These are phyloP conservation scores for Xylariomycetidae sp. DNA, from an alignment of 2,329 filamentous ascomycete species.

Conservation along the genomic window DNA sequence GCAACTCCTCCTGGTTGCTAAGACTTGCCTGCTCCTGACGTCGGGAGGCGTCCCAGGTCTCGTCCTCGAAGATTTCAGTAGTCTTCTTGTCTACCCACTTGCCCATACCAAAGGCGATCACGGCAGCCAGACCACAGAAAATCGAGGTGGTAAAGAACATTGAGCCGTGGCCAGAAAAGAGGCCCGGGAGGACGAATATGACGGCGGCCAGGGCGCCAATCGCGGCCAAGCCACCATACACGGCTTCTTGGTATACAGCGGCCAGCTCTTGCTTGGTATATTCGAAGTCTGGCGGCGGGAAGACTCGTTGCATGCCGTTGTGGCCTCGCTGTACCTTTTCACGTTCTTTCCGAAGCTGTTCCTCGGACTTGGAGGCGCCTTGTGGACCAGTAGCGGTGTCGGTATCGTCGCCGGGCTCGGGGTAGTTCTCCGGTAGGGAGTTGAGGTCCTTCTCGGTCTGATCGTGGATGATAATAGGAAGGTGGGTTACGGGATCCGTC, in stretches of 20 bases:
- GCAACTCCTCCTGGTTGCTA: conserved; percentile 39
- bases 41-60: conserved; percentile 61
- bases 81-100: conserved; percentile 58
- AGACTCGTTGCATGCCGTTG: conserved; percentile 36
- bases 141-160: conserved; percentile 17
- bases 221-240: conserved; percentile 31
- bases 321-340: conserved; percentile 30
- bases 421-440: conserved; percentile 29
- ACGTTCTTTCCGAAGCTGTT: conserved; percentile 32
- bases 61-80: conserved; percentile 58
- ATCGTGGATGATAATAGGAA: conserved; percentile 63
- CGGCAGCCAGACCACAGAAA: conserved; percentile 21
- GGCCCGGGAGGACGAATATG: conserved; percentile 17
- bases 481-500: conserved; percentile 66
- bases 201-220: conserved; percentile 23
- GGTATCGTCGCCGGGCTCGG: conserved; percentile 30
- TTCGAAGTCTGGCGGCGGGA: conserved; percentile 43
- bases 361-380: conserved; percentile 32
- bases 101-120: conserved; percentile 39
- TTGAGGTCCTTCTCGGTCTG: conserved; percentile 57
- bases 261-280: conserved; percentile 30
- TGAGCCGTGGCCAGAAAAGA: conserved; percentile 12
- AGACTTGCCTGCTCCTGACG: conserved; percentile 42
- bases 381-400: conserved; percentile 32
- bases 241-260: conserved; percentile 26